Evolutionary conservation across 345 rosid species (phyloP).

Genomic region (Odontarrhena argentea): DNA sequence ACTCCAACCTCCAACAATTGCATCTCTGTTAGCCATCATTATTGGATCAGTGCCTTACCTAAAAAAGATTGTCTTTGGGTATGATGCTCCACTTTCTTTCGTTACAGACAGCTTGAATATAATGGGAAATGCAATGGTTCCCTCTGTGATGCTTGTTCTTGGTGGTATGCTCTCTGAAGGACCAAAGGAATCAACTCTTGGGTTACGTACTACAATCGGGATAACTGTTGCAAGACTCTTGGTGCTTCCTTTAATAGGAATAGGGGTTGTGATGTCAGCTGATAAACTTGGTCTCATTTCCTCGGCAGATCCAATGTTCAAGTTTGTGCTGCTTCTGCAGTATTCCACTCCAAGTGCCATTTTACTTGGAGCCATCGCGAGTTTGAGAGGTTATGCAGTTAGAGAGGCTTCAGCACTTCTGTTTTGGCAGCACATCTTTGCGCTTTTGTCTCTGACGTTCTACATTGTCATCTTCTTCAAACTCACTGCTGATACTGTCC

Average conservation of each 20-base stretch:
- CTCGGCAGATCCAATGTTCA: slow-evolving; percentile 66
- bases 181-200: slow-evolving; percentile 79
- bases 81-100: slow-evolving; percentile 81
- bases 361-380: slow-evolving; percentile 85
- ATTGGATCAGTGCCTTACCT: slow-evolving; percentile 78
- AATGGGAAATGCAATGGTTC: slow-evolving; percentile 86
- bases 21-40: slow-evolving; percentile 80
- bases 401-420: slow-evolving; percentile 85
- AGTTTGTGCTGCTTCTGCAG: slow-evolving; percentile 80
- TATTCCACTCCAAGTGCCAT: slow-evolving; percentile 95
- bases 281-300: slow-evolving; percentile 59
- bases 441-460: slow-evolving; percentile 74
- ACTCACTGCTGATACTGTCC: slow-evolving; percentile 44
- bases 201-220: slow-evolving; percentile 76
- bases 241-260: slow-evolving; percentile 80
- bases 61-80: slow-evolving; percentile 66
- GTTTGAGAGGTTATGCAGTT: slow-evolving; percentile 86
- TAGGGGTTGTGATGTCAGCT: slow-evolving; percentile 66
- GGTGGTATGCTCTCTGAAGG: slow-evolving; percentile 97
- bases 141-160: slow-evolving; percentile 95
- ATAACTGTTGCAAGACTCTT: slow-evolving; percentile 74
- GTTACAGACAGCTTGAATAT: slow-evolving; percentile 84
- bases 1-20: slow-evolving; percentile 90
- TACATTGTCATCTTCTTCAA: slow-evolving; percentile 73
- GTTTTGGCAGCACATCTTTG: slow-evolving; percentile 90